phyloP scores from a whole-genome alignment of 2,329 filamentous ascomycete genomes.

The Pseudogymnoascus sp. region DNA sequence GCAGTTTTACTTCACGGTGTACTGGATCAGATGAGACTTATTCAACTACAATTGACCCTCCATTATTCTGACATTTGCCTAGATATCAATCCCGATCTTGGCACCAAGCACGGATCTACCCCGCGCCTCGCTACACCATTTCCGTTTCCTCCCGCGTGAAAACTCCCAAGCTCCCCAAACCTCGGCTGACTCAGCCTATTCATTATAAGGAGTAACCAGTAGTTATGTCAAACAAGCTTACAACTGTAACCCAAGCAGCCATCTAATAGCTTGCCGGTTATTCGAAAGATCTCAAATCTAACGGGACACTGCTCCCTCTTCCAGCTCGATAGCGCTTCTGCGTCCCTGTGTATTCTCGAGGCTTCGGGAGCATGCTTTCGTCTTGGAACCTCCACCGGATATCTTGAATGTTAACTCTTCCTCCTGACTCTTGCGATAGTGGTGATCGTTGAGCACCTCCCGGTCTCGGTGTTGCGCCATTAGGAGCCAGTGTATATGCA shows the following conservation, averaged over 20 bases:
- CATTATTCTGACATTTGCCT: conserved; percentile 1
- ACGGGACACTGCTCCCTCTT: conserved; percentile 83
- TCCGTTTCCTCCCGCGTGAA: neutral
- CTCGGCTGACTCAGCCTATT: conserved; percentile 4
- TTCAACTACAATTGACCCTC: neutral
- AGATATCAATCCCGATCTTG: conserved; percentile 6
- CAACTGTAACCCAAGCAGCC: neutral
- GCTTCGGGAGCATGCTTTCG: conserved; percentile 74
- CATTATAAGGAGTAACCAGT: conserved; percentile 7
- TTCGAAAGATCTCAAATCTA: conserved; percentile 58
- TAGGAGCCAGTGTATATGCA: conserved; percentile 62
- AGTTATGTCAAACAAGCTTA: conserved; percentile 7
- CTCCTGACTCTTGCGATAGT: conserved; percentile 24
- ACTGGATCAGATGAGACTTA: neutral
- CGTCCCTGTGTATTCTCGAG: conserved; percentile 68
- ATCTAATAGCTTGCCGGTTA: conserved; percentile 13
- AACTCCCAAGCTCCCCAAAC: neutral
- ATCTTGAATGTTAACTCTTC: conserved; percentile 60
- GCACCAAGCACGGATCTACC: conserved; percentile 7
- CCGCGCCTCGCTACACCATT: conserved; percentile 6
- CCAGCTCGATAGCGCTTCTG: conserved; percentile 79
- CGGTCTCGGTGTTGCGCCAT: conserved; percentile 34
- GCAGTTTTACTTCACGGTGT: neutral
- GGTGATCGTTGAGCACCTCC: conserved; percentile 16
- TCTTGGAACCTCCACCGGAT: conserved; percentile 78